Conservation (phyloP, 352 stramenopile species). For the Pythium utonaiense region DNA sequence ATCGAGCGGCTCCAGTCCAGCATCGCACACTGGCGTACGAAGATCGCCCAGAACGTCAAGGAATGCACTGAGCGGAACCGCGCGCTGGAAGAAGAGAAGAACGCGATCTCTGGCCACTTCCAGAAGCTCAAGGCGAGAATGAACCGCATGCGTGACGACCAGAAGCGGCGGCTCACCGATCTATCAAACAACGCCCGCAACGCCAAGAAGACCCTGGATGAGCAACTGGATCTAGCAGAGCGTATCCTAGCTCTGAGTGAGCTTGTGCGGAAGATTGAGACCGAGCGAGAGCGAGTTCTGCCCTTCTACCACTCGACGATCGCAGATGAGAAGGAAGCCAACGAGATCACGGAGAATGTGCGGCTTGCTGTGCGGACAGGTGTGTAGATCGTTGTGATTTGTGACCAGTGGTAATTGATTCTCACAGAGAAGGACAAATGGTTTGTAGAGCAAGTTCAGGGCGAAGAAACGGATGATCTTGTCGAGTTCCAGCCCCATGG, state of each 20-base stretch:
- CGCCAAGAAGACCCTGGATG: slow-evolving; percentile 69
- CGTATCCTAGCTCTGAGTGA: slow-evolving; percentile 88
- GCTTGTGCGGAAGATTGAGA: slow-evolving; percentile 90
- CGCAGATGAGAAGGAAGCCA: slow-evolving; percentile 60
- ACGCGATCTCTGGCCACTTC: slow-evolving; percentile 74
- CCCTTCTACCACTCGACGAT: slow-evolving; percentile 77
- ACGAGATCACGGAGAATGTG: slow-evolving; percentile 60
- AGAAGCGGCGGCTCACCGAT: slow-evolving; percentile 75
- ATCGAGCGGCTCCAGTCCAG: slow-evolving; percentile 90
- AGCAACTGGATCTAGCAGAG: slow-evolving; percentile 69
- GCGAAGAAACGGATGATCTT: slow-evolving; percentile 44
- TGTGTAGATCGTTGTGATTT: slow-evolving; percentile 9
- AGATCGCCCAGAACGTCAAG: slow-evolving; percentile 88
- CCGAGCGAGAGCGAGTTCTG: slow-evolving; percentile 87
- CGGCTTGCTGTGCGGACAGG: slow-evolving; percentile 39
- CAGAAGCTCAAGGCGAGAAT: slow-evolving; percentile 89
- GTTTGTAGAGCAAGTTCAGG: slow-evolving; percentile 27
- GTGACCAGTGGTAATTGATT: neutral
- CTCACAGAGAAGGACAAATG: no score
- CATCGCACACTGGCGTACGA: slow-evolving; percentile 89
- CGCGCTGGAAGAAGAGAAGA: slow-evolving; percentile 88
- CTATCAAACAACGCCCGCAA: slow-evolving; percentile 78
- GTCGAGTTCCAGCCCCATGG: slow-evolving; percentile 65
- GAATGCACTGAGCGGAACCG: slow-evolving; percentile 89
- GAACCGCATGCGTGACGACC: slow-evolving; percentile 84